Evolutionary conservation across 306 rosid species (phyloP), one percentile per base, ranked within the genome.

Genomic region (Ormosia semicastrata): DNA sequence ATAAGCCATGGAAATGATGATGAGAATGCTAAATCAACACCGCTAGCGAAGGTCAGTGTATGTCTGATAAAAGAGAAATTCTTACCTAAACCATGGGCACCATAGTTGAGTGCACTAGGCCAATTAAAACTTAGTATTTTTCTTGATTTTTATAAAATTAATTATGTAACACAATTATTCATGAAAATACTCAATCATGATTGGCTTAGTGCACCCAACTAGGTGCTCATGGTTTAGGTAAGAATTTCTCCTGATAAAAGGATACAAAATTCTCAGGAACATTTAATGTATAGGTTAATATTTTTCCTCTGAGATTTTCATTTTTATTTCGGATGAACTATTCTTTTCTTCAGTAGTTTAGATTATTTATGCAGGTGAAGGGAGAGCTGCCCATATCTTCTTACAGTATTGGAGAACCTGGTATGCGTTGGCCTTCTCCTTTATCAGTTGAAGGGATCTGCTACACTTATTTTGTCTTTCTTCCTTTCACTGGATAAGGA

Each of bases 1-100:
- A 85, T 89, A 88, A 88, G 84, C 80, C 76, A 81, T 41, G 97
- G 93, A 68, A 89, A 89, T 56, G 91, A 93, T 71, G 86, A 87
- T 6, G 91, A 88, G 5, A 85, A 62, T 44, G 58, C 87, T 14
- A 91, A 88, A 2, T 86, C 88, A 43, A 78, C 87, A 40, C 78
- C 86, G 40, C 52, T 32, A 13, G 66, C 87, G 2, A 54, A 68
- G 64, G 82, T 54, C 9, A 74, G 69, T 8, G 64, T 81, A 39
- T 46, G 30, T 29, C 56, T 36, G 37, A 75, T n/a, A n/a, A n/a
- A n/a, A n/a, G n/a, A n/a, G n/a, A n/a, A n/a, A n/a, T n/a, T n/a
- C n/a, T n/a, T n/a, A n/a, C n/a, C n/a, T n/a, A n/a, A n/a, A n/a
- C n/a, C n/a, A n/a, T n/a, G n/a, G n/a, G n/a, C n/a, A n/a, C n/a